Evolutionary conservation across 345 rosid species (phyloP).

Genomic region (Hibiscus tridactylites): DNA sequence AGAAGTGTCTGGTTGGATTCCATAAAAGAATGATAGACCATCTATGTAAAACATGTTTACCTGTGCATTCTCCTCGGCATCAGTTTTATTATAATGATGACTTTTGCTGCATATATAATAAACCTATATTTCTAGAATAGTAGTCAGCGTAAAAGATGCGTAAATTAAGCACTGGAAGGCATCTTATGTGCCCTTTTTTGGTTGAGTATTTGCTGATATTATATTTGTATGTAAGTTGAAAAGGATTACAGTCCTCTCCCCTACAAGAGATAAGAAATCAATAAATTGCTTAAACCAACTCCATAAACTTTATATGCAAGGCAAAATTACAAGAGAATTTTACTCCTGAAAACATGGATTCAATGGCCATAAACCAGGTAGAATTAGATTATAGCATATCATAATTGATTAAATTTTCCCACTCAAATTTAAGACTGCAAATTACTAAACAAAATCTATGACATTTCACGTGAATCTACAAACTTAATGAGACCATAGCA

Average conservation of each 20-base stretch:
- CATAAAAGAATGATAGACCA: background rate
- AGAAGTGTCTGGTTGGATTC: background rate
- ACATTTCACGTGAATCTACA: conserved; percentile 5
- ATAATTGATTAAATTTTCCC: background rate
- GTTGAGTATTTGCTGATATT: conserved; percentile 14
- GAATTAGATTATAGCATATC: background rate
- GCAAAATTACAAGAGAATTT: background rate
- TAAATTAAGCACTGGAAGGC: conserved; percentile 22
- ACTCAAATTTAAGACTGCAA: background rate
- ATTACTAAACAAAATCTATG: background rate
- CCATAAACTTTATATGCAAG: background rate
- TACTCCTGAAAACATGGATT: background rate
- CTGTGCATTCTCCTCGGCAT: conserved; percentile 79
- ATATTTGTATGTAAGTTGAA: conserved; percentile 13
- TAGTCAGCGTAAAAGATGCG: conserved; percentile 40
- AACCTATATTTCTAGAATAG: conserved; percentile 58
- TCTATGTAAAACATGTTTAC: conserved; percentile 22
- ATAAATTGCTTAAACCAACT: background rate
- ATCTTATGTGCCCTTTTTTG: conserved; percentile 14
- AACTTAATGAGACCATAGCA: background rate
- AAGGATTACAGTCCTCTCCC: conserved; percentile 7
- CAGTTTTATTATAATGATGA: conserved; percentile 47
- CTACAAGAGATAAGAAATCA: conserved; percentile 1
- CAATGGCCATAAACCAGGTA: background rate
- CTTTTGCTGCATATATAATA: conserved; percentile 71